phyloP scores from a whole-genome alignment of 495 filamentous ascomycete genomes.

The Talaromyces liani region DNA sequence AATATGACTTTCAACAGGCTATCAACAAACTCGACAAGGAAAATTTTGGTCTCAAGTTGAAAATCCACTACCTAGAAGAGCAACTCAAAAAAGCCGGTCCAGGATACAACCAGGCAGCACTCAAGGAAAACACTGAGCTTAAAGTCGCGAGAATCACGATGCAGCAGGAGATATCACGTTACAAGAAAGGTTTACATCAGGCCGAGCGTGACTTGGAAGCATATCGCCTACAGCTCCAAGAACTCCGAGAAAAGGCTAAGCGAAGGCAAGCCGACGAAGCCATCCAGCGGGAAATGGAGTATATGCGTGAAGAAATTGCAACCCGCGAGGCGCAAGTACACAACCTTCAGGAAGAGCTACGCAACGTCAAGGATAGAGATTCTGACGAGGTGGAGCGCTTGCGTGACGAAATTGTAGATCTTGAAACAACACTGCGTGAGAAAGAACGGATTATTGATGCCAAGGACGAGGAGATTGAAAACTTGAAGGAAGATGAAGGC shows the following conservation, averaged over 20 bases:
- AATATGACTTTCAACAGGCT: constrained; percentile 32
- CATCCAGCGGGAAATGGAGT: constrained; percentile 51
- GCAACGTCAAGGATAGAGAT: constrained; percentile 37
- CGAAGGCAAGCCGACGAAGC: constrained; percentile 62
- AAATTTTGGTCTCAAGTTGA: constrained; percentile 95
- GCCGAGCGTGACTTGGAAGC: constrained; percentile 77
- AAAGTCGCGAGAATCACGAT: constrained; percentile 86
- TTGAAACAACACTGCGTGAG: constrained; percentile 58
- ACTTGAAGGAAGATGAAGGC: constrained; percentile 47
- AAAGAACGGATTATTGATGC: constrained; percentile 59
- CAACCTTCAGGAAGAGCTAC: constrained; percentile 36
- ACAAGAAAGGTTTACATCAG: constrained; percentile 67
- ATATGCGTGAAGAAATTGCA: constrained; percentile 52
- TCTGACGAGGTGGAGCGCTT: constrained; percentile 54
- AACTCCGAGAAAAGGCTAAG: constrained; percentile 71
- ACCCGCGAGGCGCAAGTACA: constrained; percentile 45
- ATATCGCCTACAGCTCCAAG: constrained; percentile 68
- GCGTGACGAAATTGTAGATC: constrained; percentile 58
- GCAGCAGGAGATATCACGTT: constrained; percentile 74
- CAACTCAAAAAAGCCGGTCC: constrained; percentile 77
- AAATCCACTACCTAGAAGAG: constrained; percentile 92
- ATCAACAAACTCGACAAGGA: constrained; percentile 92
- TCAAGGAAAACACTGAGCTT: constrained; percentile 91
- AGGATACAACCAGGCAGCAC: constrained; percentile 73
- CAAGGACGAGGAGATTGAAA: constrained; percentile 57